phyloP scores from a whole-genome alignment of 2,329 filamentous ascomycete species.

The Rhytidhysteron rufulum region DNA sequence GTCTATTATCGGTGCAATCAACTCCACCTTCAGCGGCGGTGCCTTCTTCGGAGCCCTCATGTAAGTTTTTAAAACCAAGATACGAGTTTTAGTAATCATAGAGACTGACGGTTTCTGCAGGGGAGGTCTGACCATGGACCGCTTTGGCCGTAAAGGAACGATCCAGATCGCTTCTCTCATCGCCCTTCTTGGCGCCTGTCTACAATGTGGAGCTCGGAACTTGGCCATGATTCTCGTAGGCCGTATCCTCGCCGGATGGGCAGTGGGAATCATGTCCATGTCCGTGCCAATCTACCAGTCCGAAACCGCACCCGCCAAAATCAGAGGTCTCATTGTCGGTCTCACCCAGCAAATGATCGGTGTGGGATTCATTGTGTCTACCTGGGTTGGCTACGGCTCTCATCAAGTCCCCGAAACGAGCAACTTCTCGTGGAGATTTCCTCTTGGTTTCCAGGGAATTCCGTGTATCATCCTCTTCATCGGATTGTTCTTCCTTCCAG shows the following conservation, averaged over 20 bases:
- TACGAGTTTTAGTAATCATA: not conserved
- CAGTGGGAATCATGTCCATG: conserved; percentile 56
- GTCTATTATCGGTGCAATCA: conserved; percentile 58
- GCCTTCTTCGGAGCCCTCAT: conserved; percentile 54
- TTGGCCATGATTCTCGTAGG: conserved; percentile 56
- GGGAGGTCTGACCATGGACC: conserved; percentile 58
- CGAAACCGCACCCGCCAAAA: conserved; percentile 57
- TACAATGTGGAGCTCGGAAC: conserved; percentile 57
- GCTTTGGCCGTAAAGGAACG: conserved; percentile 56
- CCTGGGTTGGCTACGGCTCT: conserved; percentile 48
- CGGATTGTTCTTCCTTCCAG: conserved; percentile 41
- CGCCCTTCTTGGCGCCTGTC: conserved; percentile 54
- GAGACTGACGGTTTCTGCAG: conserved; percentile 8
- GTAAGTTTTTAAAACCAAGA: too few relatives aligned
- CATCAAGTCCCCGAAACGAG: conserved; percentile 32
- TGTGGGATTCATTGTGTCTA: conserved; percentile 55
- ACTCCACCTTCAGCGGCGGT: conserved; percentile 60
- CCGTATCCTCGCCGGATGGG: conserved; percentile 57
- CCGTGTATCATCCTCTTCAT: conserved; percentile 42
- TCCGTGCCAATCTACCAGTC: conserved; percentile 62
- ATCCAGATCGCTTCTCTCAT: conserved; percentile 58
- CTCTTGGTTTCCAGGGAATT: conserved; percentile 45
- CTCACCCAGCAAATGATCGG: conserved; percentile 57
- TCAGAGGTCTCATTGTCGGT: conserved; percentile 55
- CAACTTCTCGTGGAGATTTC: conserved; percentile 41